Conservation (phyloP, 2,329 filamentous ascomycete species). For the Clarireedia monteithiana region DNA sequence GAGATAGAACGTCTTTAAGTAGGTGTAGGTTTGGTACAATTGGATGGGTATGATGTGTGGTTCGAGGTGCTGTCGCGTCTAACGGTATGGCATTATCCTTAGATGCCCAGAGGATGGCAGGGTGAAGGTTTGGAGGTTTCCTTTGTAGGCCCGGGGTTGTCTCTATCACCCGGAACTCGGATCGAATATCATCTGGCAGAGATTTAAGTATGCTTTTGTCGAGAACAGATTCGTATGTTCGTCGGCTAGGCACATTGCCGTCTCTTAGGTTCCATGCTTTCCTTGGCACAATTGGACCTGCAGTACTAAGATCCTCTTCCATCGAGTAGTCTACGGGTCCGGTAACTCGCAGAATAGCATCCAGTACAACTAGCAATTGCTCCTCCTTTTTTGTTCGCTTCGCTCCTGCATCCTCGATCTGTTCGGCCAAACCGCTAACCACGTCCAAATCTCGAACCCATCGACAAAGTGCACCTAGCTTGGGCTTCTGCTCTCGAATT, state of each 20-base stretch:
- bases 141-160: conserved; percentile 50
- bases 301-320: conserved; percentile 14
- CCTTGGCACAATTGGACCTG: conserved; percentile 37
- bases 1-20: conserved; percentile 50
- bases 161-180: conserved; percentile 50
- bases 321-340: conserved; percentile 48
- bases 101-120: conserved; percentile 57
- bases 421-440: conserved; percentile 55
- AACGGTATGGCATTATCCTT: conserved; percentile 48
- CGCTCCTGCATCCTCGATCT: conserved; percentile 34
- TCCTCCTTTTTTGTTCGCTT: conserved; percentile 39
- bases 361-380: conserved; percentile 52
- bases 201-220: conserved; percentile 46
- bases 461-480: conserved; percentile 60
- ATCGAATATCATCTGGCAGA: conserved; percentile 32
- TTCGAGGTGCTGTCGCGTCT: conserved; percentile 38
- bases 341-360: conserved; percentile 55
- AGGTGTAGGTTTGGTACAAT: conserved; percentile 54
- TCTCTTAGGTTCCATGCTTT: conserved; percentile 52
- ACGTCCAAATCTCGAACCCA: conserved; percentile 68
- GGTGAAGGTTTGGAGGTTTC: conserved; percentile 61
- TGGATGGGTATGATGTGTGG: conserved; percentile 48
- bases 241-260: conserved; percentile 30
- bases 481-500: conserved; percentile 56
- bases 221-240: conserved; percentile 49